Base-by-base conservation (phyloP, 495 filamentous ascomycete species). In the Cairneyella variabilis region DNA sequence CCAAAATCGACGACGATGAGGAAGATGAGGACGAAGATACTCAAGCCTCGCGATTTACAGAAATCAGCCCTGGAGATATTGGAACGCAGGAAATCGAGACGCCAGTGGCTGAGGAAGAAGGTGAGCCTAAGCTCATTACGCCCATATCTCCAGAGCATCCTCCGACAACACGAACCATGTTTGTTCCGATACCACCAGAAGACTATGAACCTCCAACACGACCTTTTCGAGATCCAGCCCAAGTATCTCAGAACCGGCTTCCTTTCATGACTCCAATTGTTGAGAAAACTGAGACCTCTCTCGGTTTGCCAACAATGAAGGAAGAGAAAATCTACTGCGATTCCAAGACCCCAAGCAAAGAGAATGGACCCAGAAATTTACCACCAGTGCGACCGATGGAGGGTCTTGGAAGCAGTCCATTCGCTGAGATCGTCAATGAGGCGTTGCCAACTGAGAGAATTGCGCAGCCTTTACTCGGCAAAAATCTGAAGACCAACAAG, bases 231-330 rank as follows among this genome's bases (percentile, higher is more conserved):
- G 84, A 95, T 60, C 80, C 87, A 57, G 76, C 75, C 1, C 78
- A 89, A 59, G 75, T 83, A 47, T 86, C 89, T 56, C 91, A 96
- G 57, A 95, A 86, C 64, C 84, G 90, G 44, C 74, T 97, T 7
- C 93, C 91, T 30, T 97, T 96, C 67, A 98, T 98, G 93, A 98
- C 93, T 0, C 93, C 93, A 11, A 98, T 98, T 54, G 89, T 92
- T 6, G 93, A 98, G 66, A 86, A 86, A 59, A 98, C 93, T 0
- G 93, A 98, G 68, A 87, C 83, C 18, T 93, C 90, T 0, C 65
- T 95, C 18, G 84, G 82, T 21, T 71, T 85, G 22, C 48, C 51
- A 16, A 85, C 85, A 1, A 72, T 67, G 57, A 57, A 71, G 62
- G 66, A 74, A 62, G 68, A 82, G 43, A 73, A 80, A 59, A 71